phyloP scores from a whole-genome alignment of 306 rosid species.

The Morella rubra region DNA sequence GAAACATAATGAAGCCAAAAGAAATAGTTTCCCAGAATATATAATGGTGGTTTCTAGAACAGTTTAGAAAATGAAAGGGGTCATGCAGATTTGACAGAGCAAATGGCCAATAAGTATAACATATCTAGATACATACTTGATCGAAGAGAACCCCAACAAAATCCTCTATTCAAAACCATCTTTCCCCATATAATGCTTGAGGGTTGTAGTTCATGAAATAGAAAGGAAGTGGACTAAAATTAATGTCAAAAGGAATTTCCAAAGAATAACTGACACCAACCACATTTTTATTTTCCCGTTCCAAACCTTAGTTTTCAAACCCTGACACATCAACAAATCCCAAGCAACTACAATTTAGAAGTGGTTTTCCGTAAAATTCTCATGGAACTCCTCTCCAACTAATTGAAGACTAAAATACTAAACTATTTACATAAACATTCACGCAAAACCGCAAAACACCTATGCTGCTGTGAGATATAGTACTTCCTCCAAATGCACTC shows the following conservation, averaged over 20 bases:
- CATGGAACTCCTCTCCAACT: background rate
- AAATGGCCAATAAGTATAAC: background rate
- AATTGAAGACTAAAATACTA: background rate
- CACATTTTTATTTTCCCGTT: too few relatives aligned
- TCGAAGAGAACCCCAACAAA: background rate
- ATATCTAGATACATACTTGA: background rate
- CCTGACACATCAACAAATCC: background rate
- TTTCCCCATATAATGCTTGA: background rate
- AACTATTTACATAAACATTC: background rate
- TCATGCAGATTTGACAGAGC: background rate
- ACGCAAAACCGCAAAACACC: background rate
- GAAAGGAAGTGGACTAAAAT: background rate
- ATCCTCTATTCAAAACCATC: background rate
- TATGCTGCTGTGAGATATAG: background rate
- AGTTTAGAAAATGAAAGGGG: background rate
- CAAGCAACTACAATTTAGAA: background rate
- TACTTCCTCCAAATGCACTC: background rate
- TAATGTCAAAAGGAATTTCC: too few relatives aligned
- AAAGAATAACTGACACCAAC: background rate
- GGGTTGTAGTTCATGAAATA: background rate
- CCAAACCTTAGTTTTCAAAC: background rate
- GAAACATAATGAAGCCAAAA: constrained; percentile 1
- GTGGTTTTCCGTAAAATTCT: background rate
- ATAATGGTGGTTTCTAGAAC: too few relatives aligned
- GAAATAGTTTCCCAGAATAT: background rate